Percentiles rank a stretch among this genome's conserved stretches.
phyloP scores from a whole-genome alignment of 169 alveolate species.

The Plasmodium berghei region DNA sequence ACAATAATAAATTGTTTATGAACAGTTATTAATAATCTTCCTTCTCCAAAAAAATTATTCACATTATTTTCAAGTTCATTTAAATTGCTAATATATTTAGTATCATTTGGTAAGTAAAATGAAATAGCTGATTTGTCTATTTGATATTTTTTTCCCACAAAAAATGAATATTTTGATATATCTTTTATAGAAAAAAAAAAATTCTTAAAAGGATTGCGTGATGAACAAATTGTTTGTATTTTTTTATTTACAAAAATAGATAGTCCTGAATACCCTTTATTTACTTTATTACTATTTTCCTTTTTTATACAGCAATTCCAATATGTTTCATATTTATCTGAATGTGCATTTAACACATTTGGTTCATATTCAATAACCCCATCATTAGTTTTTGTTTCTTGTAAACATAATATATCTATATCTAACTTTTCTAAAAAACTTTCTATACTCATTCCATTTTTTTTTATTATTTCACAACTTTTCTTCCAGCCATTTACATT shows the following conservation, averaged over 20 bases:
- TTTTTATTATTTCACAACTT: constrained; percentile 73
- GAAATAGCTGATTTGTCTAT: constrained; percentile 40
- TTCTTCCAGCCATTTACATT: constrained; percentile 81
- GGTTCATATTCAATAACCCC: constrained; percentile 44
- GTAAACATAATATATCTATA: constrained; percentile 77
- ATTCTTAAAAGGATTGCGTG: constrained; percentile 35
- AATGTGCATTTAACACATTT: constrained; percentile 51
- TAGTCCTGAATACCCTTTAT: constrained; percentile 65
- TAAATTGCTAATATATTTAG: background rate
- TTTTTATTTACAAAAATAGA: constrained; percentile 50
- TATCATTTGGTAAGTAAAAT: constrained; percentile 7
- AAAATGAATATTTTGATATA: constrained; percentile 7
- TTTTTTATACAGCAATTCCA: constrained; percentile 64
- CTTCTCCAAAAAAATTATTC: constrained; percentile 53
- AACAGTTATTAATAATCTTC: constrained; percentile 56
- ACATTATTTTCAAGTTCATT: constrained; percentile 11
- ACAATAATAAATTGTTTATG: constrained; percentile 64
- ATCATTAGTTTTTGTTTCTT: constrained; percentile 74
- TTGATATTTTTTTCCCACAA: constrained; percentile 18
- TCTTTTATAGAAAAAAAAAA: constrained; percentile 30
- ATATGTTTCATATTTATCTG: constrained; percentile 57
- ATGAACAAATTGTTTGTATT: constrained; percentile 28
- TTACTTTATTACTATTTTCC: constrained; percentile 7
- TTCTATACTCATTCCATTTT: constrained; percentile 9
- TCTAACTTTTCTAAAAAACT: constrained; percentile 39